A percentile compares a stretch with the other conserved stretches of the same genome.
Conservation (phyloP, 495 filamentous ascomycete species). For the Penicillium ochrochloron region DNA sequence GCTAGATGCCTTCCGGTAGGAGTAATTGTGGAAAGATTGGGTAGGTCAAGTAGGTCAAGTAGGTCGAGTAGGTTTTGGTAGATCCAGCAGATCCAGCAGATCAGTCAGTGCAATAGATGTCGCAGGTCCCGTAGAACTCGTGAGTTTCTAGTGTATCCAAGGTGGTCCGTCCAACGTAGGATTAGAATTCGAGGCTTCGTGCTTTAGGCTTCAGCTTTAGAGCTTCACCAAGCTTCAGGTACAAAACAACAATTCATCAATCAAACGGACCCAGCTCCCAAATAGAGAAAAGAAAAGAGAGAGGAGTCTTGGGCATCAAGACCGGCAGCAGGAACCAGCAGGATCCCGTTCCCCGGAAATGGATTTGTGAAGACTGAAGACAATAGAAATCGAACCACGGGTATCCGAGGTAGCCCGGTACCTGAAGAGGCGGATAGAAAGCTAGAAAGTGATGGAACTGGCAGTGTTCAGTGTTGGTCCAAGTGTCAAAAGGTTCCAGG, state of each 20-base stretch:
- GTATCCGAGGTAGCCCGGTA: slow-evolving; percentile 14
- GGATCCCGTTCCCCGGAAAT: neutral
- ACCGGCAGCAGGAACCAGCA: slow-evolving; percentile 9
- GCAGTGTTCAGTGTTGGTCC: slow-evolving; percentile 9
- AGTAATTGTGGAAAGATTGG: neutral
- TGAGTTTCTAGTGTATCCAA: neutral
- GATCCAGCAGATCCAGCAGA: neutral
- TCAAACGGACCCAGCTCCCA: neutral
- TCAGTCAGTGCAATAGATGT: neutral
- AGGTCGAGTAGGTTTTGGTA: slow-evolving; percentile 1
- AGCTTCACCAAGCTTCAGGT: neutral
- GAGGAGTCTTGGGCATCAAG: neutral
- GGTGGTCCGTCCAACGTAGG: neutral
- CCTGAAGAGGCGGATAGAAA: slow-evolving; percentile 8
- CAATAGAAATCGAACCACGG: slow-evolving; percentile 26
- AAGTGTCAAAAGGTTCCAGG: slow-evolving; percentile 3
- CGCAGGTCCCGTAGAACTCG: neutral
- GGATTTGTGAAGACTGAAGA: neutral
- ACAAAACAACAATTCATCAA: neutral
- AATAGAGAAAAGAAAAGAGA: neutral
- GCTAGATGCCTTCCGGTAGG: neutral
- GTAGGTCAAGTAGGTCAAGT: neutral
- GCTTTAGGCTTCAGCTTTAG: neutral
- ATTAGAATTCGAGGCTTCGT: neutral
- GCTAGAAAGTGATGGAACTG: neutral